Evolutionary conservation across 1,284 basidiomycete species (phyloP), one percentile per base, ranked within the genome.

Genomic region (Naganishia sp.): DNA sequence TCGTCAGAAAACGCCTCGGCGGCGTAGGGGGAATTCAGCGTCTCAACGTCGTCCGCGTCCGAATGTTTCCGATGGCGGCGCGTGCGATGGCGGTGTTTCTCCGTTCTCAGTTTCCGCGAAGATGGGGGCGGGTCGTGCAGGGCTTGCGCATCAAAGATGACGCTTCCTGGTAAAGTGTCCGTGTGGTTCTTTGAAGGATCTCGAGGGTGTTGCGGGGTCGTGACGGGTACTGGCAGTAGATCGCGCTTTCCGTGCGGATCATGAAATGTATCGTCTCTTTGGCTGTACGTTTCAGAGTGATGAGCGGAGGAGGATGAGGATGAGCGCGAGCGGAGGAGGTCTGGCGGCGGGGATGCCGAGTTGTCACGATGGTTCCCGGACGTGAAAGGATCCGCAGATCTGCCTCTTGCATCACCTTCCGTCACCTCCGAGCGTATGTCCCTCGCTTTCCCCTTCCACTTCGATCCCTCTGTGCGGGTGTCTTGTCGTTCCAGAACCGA

Each of bases 1-100:
- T 66, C 53, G 66, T 85, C 83, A 31, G 87, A 87, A 53, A 23
- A 50, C n/a, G 45, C 46, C 31, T 59, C 49, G 13, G 50, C 52
- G 55, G 61, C 53, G 46, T 46, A 53, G 16, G 21, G 11, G 36
- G 43, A 16, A 9, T 49, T 39, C 15, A 44, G 31, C 21, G 21
- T 21, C 6, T 23, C 28, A 25, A 44, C 49, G 23, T 60, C 42
- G 11, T 59, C 48, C 15, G 21, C 56, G n/a, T 3, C 28, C 15
- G 44, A 39, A n/a, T 46, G 23, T 15, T 36, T 55, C 7, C 42
- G 65, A 56, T 43, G 57, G 81, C 45, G 82, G 80, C 49, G 81
- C 13, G 36, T 31, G 13, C 23, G 23, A 31, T 52, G 59, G 4
- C 74, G 64, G 74, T 73, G 33, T 70, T 66, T 11, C 48, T 50